A percentile compares a stretch with the other conserved stretches of the same genome.
Evolutionary conservation across 306 rosid genomes (phyloP).

Genomic region (Rosa chinensis): DNA sequence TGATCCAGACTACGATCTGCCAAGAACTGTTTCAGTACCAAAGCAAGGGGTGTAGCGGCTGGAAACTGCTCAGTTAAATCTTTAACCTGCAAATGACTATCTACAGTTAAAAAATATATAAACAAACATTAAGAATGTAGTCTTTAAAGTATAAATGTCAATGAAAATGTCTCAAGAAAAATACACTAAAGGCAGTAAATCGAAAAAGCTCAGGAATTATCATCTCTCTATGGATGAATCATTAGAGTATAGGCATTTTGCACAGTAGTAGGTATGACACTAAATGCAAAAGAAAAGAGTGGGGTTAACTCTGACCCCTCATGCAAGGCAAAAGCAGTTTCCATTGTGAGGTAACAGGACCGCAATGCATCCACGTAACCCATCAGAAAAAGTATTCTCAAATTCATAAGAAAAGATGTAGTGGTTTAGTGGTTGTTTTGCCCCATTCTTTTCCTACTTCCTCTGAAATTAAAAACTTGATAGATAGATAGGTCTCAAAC

Average conservation of each 20-base stretch:
- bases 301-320: slow-evolving; percentile 19
- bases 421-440: slow-evolving; percentile 13
- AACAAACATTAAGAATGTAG: neutral
- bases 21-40: slow-evolving; percentile 87
- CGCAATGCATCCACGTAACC: slow-evolving; percentile 13
- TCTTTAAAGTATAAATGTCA: neutral
- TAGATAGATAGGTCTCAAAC: neutral
- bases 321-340: slow-evolving; percentile 37
- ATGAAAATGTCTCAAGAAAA: neutral
- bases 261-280: slow-evolving; percentile 13
- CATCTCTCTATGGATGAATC: slow-evolving; percentile 15
- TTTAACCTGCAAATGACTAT: slow-evolving; percentile 57
- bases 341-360: slow-evolving; percentile 19
- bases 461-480: neutral
- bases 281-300: slow-evolving; percentile 15
- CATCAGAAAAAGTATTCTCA: slow-evolving; percentile 15
- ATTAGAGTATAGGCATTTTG: slow-evolving; percentile 11
- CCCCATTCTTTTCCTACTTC: neutral
- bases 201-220: slow-evolving; percentile 12
- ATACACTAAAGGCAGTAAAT: slow-evolving; percentile 19
- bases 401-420: slow-evolving; percentile 17
- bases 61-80: slow-evolving; percentile 87
- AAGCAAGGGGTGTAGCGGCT: slow-evolving; percentile 87
- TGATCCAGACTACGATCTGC: slow-evolving; percentile 96
- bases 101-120: neutral